phyloP scores from a whole-genome alignment of 129 eudicot genomes.

The Tanacetum coccineum region DNA sequence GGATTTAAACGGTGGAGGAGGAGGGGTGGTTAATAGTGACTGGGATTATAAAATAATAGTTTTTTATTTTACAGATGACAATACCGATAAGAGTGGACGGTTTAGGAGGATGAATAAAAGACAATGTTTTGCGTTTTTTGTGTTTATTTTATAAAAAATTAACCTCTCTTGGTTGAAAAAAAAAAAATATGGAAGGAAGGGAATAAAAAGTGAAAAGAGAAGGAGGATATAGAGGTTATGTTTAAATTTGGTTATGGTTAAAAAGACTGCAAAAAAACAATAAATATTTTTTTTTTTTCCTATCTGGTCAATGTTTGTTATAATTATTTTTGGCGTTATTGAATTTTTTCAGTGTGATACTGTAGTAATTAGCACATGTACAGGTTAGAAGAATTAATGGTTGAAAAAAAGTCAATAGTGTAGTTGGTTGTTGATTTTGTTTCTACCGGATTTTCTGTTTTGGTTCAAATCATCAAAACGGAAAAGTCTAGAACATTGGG shows the following conservation, averaged over 20 bases:
- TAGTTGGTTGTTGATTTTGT: conserved; percentile 24
- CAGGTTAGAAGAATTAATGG: too few relatives aligned
- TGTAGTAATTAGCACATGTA: too few relatives aligned
- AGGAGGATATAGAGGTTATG: conserved; percentile 12
- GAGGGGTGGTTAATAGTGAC: conserved; percentile 57
- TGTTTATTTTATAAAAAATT: conserved; percentile 18
- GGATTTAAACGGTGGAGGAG: conserved; percentile 35
- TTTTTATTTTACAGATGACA: neutral
- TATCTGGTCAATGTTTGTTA: too few relatives aligned
- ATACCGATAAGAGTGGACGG: neutral
- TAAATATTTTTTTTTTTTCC: too few relatives aligned
- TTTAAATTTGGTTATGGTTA: neutral
- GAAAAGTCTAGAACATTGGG: neutral
- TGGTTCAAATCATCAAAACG: conserved; percentile 1
- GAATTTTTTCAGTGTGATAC: too few relatives aligned
- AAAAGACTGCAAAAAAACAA: too few relatives aligned
- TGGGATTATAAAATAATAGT: conserved; percentile 66
- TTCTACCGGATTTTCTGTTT: conserved; percentile 11
- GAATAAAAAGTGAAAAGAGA: conserved; percentile 27
- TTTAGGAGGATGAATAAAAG: conserved; percentile 1
- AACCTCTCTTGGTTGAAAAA: conserved; percentile 16
- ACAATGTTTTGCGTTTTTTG: conserved; percentile 18
- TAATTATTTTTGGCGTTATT: neutral
- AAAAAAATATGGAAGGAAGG: too few relatives aligned
- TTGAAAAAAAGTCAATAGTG: neutral